Evolutionary conservation across 441 rosid species (phyloP).

Genomic region (Populus trichocarpa): DNA sequence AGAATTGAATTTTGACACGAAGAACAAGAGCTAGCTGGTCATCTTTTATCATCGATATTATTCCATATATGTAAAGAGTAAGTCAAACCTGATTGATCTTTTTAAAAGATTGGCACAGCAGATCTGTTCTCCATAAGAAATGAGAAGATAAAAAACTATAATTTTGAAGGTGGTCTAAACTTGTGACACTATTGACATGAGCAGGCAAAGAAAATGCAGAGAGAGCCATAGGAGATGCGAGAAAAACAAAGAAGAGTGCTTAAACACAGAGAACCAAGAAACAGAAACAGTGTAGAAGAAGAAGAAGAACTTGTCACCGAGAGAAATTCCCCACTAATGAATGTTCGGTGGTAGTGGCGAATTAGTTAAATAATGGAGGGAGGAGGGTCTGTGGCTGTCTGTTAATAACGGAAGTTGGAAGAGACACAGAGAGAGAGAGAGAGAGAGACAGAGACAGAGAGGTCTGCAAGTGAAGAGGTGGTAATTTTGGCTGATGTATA

Average conservation of each 20-base stretch:
- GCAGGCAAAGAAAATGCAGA: conserved; percentile 63
- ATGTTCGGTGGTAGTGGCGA: too few relatives aligned
- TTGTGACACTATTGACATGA: conserved; percentile 28
- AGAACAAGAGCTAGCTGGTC: neutral
- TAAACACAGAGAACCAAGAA: conserved; percentile 12
- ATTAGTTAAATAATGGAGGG: too few relatives aligned
- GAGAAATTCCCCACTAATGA: neutral
- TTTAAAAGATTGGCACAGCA: conserved; percentile 32
- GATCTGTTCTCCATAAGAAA: conserved; percentile 46
- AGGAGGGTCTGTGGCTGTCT: too few relatives aligned
- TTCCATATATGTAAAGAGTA: neutral
- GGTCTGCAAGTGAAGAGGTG: neutral
- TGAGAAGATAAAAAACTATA: conserved; percentile 38
- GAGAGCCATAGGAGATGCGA: conserved; percentile 47
- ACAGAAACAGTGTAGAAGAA: neutral
- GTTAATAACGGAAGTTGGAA: too few relatives aligned
- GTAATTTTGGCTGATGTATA: neutral
- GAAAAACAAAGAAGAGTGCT: neutral
- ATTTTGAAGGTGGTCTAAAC: conserved; percentile 43
- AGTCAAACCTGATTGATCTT: conserved; percentile 40
- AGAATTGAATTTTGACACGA: neutral
- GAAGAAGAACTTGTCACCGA: neutral
- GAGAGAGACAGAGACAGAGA: neutral
- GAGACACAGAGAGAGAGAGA: neutral
- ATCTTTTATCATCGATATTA: too few relatives aligned